A percentile compares a stretch with the other conserved stretches of the same genome.
These are phyloP conservation scores for Arabidopsis arenosa DNA, from an alignment of 345 rosid genomes.

Conservation along the genomic window DNA sequence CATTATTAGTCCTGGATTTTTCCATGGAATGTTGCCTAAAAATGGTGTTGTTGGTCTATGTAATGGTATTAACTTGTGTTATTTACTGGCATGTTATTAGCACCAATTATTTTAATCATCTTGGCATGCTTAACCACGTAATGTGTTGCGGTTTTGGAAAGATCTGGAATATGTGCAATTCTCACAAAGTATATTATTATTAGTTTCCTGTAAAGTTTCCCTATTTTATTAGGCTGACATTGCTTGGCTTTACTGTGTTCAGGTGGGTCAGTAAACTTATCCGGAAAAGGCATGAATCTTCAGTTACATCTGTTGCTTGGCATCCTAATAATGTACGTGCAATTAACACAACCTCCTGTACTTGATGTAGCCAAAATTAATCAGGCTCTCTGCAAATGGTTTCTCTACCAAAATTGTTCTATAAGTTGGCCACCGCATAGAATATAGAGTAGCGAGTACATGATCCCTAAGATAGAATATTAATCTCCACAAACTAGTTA, in stretches of 20 bases:
- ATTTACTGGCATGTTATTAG: conserved; percentile 6
- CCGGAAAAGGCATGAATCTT: conserved; percentile 88
- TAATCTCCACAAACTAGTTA: background rate
- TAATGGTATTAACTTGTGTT: background rate
- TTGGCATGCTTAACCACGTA: conserved; percentile 5
- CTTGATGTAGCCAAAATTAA: conserved; percentile 7
- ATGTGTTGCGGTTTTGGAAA: conserved; percentile 16
- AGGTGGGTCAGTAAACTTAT: conserved; percentile 99
- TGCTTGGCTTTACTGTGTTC: conserved; percentile 41
- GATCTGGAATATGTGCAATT: conserved; percentile 8
- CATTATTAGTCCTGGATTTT: conserved; percentile 4
- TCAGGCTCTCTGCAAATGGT: background rate
- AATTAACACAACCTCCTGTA: conserved; percentile 15
- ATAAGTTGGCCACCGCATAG: conserved; percentile 10
- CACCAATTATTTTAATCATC: background rate
- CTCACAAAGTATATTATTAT: background rate
- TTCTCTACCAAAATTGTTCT: background rate
- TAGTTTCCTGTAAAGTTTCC: background rate
- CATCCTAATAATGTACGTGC: conserved; percentile 93
- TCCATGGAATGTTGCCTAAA: background rate
- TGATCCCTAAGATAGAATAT: background rate
- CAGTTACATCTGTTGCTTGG: conserved; percentile 97
- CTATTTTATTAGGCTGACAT: conserved; percentile 32
- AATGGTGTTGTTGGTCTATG: conserved; percentile 8
- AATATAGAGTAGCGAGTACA: conserved; percentile 5